These are phyloP conservation scores for Amanita brunnescens DNA, from an alignment of 768 basidiomycete genomes.

Conservation along the genomic window DNA sequence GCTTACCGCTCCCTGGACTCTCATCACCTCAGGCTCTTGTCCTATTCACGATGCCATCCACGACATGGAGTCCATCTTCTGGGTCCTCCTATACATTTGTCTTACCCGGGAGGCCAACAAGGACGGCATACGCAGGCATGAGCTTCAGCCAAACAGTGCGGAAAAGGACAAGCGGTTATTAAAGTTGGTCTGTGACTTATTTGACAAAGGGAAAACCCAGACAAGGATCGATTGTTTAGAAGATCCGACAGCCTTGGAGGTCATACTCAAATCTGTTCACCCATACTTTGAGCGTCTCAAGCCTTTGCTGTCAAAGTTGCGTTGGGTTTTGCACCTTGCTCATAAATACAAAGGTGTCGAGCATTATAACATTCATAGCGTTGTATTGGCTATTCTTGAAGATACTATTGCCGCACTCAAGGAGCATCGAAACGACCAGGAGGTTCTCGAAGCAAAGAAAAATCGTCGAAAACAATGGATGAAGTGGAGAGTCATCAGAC, in stretches of 20 bases:
- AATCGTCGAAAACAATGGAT: too few species aligned
- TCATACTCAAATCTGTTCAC: neutral
- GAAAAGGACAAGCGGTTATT: too few species aligned
- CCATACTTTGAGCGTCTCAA: neutral
- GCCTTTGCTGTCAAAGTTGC: neutral
- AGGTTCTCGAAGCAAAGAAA: too few species aligned
- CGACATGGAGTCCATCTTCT: constrained; percentile 16
- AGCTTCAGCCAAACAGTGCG: too few species aligned
- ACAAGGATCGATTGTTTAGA: neutral
- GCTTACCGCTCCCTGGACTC: too few species aligned
- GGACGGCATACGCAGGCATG: neutral
- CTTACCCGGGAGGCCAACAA: neutral
- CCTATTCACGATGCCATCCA: constrained; percentile 9
- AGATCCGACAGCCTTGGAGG: neutral
- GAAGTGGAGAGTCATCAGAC: too few species aligned
- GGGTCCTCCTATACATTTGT: constrained; percentile 14
- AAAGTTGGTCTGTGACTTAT: neutral
- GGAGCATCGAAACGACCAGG: neutral
- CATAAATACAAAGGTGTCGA: neutral
- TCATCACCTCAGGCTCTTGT: too few species aligned
- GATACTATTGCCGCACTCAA: neutral
- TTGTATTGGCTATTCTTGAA: neutral
- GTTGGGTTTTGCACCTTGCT: neutral
- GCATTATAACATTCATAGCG: neutral
- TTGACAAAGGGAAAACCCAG: neutral